Base-by-base conservation (phyloP, 768 basidiomycete species). In the Lentinus tigrinus region DNA sequence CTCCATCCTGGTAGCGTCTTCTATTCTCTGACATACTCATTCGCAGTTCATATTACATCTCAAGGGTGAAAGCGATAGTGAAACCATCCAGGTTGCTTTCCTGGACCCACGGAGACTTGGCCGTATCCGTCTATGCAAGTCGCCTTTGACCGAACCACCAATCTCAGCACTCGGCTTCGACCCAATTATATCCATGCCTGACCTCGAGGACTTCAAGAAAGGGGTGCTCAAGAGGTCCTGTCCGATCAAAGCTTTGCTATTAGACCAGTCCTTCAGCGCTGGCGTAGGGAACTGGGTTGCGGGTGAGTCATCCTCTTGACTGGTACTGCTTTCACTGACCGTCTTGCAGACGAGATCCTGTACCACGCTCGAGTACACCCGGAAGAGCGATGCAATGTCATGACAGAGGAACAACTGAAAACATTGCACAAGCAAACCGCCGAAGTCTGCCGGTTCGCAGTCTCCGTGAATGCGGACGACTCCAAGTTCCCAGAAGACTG, bases 201-300 rank as follows among this genome's bases (percentile, higher is more conserved):
- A 76, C 27, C 63, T 87, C 1, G 75, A 75, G 7, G 75, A 80
- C 34, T 90, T 89, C 69, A 69, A 72, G 46, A 53, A 66, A 0
- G 61, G 75, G 17, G 75, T 89, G 27, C 68, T 69, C 23, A 87
- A 80, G 63, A 79, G 87, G 53, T 72, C 78, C 4, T 86, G 85
- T 55, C 84, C 89, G 3, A 78, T 89, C 55, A 92, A 91, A 65
- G 84, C 86, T 1, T 75, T 93, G n/a, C 75, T 92, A 14, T 77
- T 91, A 40, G 85, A 92, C 69, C 89, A 92, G 68, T 82, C 85
- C 0, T 91, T 92, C 73, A 88, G 82, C 60, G 89, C 89, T 11
- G 91, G 91, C 1, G 82, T 93, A 10, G 88, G 91, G 3, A 93
- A 92, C 68, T 92, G 89, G 86, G 82, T 92, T 19, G 89, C 90